Percentiles rank a stretch among this genome's conserved stretches.
phyloP scores from a whole-genome alignment of 768 basidiomycete genomes.

The Coprinopsis strossmayeri region DNA sequence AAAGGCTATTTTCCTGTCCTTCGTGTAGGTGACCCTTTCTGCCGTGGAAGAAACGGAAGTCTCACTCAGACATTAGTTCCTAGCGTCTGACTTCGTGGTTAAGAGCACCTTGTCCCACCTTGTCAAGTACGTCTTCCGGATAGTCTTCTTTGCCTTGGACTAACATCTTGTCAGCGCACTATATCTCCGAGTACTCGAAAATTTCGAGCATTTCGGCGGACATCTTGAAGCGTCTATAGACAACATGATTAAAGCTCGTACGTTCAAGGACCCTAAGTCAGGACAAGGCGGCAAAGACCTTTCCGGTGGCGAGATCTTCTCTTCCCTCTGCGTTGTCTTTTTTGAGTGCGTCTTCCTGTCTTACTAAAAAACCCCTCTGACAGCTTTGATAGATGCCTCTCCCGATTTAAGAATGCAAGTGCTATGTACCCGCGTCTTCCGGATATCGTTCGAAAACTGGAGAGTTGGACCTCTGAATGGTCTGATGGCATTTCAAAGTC shows the following conservation, averaged over 20 bases:
- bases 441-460: constrained; percentile 34
- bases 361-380: constrained; percentile 8
- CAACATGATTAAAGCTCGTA: constrained; percentile 26
- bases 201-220: constrained; percentile 34
- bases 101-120: constrained; percentile 46
- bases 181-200: constrained; percentile 37
- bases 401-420: constrained; percentile 52
- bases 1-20: constrained; percentile 47
- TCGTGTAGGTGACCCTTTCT: constrained; percentile 25
- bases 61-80: constrained; percentile 32
- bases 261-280: constrained; percentile 24
- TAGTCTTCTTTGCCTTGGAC: neutral
- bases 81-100: constrained; percentile 52
- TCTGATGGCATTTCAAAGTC: constrained; percentile 26
- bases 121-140: constrained; percentile 37
- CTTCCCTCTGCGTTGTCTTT: constrained; percentile 39
- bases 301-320: constrained; percentile 36
- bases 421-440: constrained; percentile 38
- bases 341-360: constrained; percentile 37
- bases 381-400: constrained; percentile 34
- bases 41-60: neutral
- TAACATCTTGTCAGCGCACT: constrained; percentile 28
- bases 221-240: constrained; percentile 36
- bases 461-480: constrained; percentile 45
- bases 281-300: constrained; percentile 13